Base-by-base conservation (phyloP, 2,329 filamentous ascomycete species). In the Diaporthe humulicola region DNA sequence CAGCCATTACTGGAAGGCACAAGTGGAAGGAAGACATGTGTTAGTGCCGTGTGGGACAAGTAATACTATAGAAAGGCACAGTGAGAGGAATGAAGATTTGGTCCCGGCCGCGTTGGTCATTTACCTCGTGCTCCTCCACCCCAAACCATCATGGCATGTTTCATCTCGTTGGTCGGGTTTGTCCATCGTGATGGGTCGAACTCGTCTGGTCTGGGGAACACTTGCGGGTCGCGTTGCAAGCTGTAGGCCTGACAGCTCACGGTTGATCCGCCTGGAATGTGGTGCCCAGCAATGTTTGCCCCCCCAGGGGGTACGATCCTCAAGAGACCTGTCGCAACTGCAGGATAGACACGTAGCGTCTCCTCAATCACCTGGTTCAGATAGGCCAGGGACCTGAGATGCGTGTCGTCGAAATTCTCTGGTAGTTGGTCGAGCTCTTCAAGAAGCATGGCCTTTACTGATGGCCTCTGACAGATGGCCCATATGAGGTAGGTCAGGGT, bases 401-500 rank as follows among this genome's bases (percentile, higher is more conserved):
- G 77, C 0, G 78, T 77, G 30, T 84, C 81, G 14, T 76, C 77
- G 50, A 82, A 84, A 22, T 76, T 79, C 3, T 76, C 76, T 9
- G 82, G 81, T 12, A 87, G 77, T 0, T 76, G 75, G 36, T 77
- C 78, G 0, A 88, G 76, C 76, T 86, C 85, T 1, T 79, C 73
- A 2, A 84, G 77, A 0, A 88, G 79, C 6, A 74, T 75, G 1
- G 78, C 76, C 56, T 81, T 81, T n/a, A 86, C 75, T 0, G 77
- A 70, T 0, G 82, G 80, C 10, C 80, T 74, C 14, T 78, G 76
- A 67, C 81, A 83, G 14, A 86, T 78, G 8, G 80, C 77, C 84
- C 85, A 89, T 10, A 85, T 76, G 0, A 88, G 79, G 74, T 88
- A 90, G 0, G 88, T 90, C 50, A 90, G 76, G 0, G 87, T 87